Evolutionary conservation across 495 filamentous ascomycete species (phyloP), one percentile per base, ranked within the genome.

Genomic region (Podospora didyma): DNA sequence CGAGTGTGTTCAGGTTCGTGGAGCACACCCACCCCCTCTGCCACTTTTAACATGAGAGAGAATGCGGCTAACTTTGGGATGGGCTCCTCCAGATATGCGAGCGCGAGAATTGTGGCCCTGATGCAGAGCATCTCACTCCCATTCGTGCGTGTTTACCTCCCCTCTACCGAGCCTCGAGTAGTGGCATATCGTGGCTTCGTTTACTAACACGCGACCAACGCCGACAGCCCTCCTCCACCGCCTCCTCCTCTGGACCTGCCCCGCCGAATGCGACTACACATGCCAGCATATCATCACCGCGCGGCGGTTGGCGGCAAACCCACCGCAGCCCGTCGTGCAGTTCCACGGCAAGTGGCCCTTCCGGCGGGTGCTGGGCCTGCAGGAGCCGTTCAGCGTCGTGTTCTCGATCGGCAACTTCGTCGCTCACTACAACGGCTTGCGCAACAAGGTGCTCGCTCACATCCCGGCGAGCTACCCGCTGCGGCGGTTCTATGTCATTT

Each of bases 301-400:
- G 56, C 73, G 69, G 21, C 90, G 94, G 56, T 71, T 89, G 49
- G 76, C 82, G 37, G 80, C 82, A 72, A 69, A 81, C 41, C 50
- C 57, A 0, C 65, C 64, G 0, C 75, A 81, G 26, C 82, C 89
- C 3, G 69, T 96, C 24, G 85, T 92, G 39, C 94, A 98, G 75
- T 98, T 89, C 78, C 92, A 98, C 77, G 94, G 95, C n/a, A 98
- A 98, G 82, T 98, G 94, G 94, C 94, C 94, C 26, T 98, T 98
- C 78, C 77, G 82, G 60, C 86, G 94, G 57, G 78, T 96, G 57
- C 71, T 96, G 17, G 94, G 94, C 63, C 86, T 96, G 75, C 94
- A 98, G 75, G 94, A 98, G 76, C 90, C 92, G 58, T 89, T 89
- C 72, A 89, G 85, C 31, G 94, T 97, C 53, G 76, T 97, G 58